Evolutionary conservation across 2,329 filamentous ascomycete species (phyloP), one percentile per base, ranked within the genome.

Genomic region (Phoma sp.): DNA sequence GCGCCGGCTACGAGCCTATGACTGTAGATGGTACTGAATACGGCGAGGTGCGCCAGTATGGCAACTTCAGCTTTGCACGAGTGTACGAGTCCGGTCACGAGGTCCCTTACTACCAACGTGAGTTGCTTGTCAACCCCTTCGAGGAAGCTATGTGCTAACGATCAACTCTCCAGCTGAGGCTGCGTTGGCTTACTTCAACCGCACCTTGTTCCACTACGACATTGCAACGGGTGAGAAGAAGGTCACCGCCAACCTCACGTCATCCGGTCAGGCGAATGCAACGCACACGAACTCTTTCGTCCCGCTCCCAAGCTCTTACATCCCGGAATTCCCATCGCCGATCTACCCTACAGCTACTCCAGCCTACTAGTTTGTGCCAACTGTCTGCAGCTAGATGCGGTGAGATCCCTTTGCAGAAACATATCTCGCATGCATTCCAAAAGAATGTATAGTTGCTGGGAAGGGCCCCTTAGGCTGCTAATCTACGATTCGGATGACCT

Each of bases 31-130:
- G 84, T 46, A 35, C 78, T 21, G 75, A 81, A 39, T 80, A 80
- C 21, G 91, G 91, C 24, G 84, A 85, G 52, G 89, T 91, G 0
- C 83, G 90, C 9, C 90, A 95, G 73, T 90, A 85, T 63, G 90
- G 88, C 5, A 92, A 92, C 54, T 77, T 84, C 43, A 79, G 75
- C 41, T 83, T 84, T 61, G 76, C 76, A 8, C 70, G 80, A 17
- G 75, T 84, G 44, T 84, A 82, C 60, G 78, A 83, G 52, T 76
- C 82, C 0, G 82, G 82, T 0, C 83, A 85, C 57, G 75, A 82
- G 44, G 75, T 83, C 4, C 80, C 82, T 0, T 77, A 69, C 59
- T 78, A 78, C 55, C 77, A 78, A 58, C 75, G 64, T 67, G 39
- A 58, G 61, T 59, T 2, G 4, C 12, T 13, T 15, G 13, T 13